phyloP scores from a whole-genome alignment of 352 stramenopile genomes.

The Elongisporangium senticosum region DNA sequence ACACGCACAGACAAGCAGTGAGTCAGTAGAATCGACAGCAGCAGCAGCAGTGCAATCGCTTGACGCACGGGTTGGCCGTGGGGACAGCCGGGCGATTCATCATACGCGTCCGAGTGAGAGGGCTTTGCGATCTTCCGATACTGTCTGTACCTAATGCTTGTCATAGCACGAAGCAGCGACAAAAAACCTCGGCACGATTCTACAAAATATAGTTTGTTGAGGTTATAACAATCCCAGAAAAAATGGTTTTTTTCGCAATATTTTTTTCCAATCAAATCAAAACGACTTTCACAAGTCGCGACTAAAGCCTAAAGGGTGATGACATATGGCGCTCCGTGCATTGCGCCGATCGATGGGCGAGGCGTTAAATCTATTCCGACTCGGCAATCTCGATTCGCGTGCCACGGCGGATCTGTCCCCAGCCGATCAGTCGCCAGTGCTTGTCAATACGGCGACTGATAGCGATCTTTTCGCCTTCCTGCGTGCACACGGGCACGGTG shows the following conservation, averaged over 20 bases:
- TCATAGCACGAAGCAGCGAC: not conserved
- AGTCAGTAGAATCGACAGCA: not conserved
- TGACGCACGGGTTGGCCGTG: slow-evolving; percentile 23
- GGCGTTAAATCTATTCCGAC: slow-evolving; percentile 73
- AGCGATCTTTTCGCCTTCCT: slow-evolving; percentile 99
- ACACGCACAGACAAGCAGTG: not conserved
- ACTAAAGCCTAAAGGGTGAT: not conserved
- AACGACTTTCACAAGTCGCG: not conserved
- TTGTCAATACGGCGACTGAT: slow-evolving; percentile 98
- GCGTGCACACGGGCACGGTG: slow-evolving; percentile 99
- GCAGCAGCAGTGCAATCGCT: not conserved
- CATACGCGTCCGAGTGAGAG: slow-evolving; percentile 7
- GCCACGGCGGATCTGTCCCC: slow-evolving; percentile 98
- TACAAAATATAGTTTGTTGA: not conserved
- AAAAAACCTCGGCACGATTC: not conserved
- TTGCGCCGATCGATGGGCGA: not conserved
- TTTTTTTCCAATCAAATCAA: not conserved
- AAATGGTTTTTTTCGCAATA: not conserved
- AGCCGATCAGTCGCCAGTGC: slow-evolving; percentile 99
- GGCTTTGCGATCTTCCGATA: not conserved
- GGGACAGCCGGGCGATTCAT: slow-evolving; percentile 23
- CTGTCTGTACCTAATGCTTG: not conserved
- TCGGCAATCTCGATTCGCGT: slow-evolving; percentile 91
- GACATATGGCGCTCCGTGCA: not conserved
- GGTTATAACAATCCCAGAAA: not conserved